Conservation (phyloP, 495 filamentous ascomycete species). For the Trichodelitschia bisporula region DNA sequence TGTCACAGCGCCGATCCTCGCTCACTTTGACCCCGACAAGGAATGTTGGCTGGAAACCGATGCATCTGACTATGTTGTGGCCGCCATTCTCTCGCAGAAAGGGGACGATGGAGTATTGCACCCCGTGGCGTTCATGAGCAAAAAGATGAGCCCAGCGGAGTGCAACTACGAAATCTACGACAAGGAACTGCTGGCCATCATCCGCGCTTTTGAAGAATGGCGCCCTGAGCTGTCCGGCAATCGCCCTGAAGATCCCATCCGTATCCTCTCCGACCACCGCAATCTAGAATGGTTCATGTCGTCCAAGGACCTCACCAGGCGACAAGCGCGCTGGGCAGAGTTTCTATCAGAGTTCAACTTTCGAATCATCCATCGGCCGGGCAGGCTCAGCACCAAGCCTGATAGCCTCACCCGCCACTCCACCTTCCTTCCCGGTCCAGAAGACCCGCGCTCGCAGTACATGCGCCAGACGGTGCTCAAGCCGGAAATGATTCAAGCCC, state of each 20-base stretch:
- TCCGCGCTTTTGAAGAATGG: constrained; percentile 8
- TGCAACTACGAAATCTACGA: constrained; percentile 13
- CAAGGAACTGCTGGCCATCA: constrained; percentile 17
- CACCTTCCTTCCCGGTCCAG: background rate
- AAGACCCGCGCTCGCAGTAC: background rate
- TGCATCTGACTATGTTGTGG: constrained; percentile 7
- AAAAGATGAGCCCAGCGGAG: constrained; percentile 8
- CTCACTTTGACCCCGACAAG: constrained; percentile 7
- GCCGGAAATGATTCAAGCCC: background rate
- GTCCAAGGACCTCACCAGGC: background rate
- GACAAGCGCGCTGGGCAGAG: constrained; percentile 1
- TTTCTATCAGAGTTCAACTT: constrained; percentile 1
- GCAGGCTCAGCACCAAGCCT: background rate
- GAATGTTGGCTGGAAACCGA: constrained; percentile 9
- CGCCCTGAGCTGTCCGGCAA: background rate
- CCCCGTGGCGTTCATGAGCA: constrained; percentile 11
- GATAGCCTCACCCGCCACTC: background rate
- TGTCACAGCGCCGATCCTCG: constrained; percentile 13
- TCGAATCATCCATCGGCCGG: background rate
- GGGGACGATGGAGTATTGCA: constrained; percentile 1
- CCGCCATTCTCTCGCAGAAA: constrained; percentile 5
- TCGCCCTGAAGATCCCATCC: background rate
- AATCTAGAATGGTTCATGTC: constrained; percentile 1
- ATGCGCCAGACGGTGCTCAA: background rate
- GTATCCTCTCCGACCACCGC: background rate